Base-by-base conservation (phyloP, 768 basidiomycete species). In the Xerocomellus chrysenteron region DNA sequence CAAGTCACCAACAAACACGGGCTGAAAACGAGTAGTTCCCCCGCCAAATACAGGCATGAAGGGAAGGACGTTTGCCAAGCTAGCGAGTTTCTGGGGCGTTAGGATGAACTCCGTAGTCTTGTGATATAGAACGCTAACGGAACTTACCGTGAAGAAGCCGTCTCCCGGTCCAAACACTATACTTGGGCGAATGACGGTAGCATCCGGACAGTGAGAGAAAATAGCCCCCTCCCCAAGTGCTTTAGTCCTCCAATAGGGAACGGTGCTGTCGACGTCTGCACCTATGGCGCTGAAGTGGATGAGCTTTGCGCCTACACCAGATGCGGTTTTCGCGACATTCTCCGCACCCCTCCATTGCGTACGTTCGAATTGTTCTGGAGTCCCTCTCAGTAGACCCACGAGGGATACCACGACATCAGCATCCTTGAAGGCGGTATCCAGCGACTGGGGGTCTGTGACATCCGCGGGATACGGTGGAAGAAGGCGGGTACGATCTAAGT, bases 41-140 rank as follows among this genome's bases (percentile, higher is more conserved):
- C 85, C 85, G 10, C 82, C 85, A 64, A 89, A 90, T 6, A 91
- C 86, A n/a, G 88, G 89, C 28, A 90, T 69, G 66, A 88, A 84
- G 2, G 88, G 88, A 35, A 90, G 70, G 57, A 81, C 75, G 48
- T 74, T 76, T 1, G 86, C 80, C 30, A 91, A 68, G 28, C 72
- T 76, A 32, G 84, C 82, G 63, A 91, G 88, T 42, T 84, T 76
- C 87, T 89, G 59, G 14, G 33, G 21, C 21, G 16, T 24, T 13
- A 1, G 5, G 24, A 14, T 53, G 44, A 48, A 17, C 9, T 7
- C 28, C 28, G 28, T 28, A 30, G 30, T 21, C 35, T 10, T 16
- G 5, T 21, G 33, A 47, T 41, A 26, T 4, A 16, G 17, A 5
- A 54, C 3, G n/a, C 11, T 26, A 6, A 50, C 6, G 19, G 58